A percentile compares a stretch with the other conserved stretches of the same genome.
Conservation (phyloP, 179 eudicot species). For the Actinidia polygama region DNA sequence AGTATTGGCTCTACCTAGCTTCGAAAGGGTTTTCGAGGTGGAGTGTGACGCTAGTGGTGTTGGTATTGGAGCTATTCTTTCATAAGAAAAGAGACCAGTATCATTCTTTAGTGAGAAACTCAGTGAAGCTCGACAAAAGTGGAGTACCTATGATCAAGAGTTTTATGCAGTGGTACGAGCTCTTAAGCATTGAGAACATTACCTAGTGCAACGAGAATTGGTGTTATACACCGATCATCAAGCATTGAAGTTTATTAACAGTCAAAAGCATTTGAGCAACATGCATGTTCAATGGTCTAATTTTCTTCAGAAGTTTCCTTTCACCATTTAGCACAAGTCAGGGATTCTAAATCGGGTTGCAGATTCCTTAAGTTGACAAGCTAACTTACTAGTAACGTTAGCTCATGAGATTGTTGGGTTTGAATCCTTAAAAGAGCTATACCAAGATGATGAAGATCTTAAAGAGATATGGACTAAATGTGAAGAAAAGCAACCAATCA, state of each 20-base stretch:
- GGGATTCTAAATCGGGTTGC: background rate
- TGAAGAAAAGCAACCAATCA: background rate
- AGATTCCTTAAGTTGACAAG: background rate
- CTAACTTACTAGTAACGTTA: background rate
- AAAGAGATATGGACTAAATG: background rate
- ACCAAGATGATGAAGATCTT: background rate
- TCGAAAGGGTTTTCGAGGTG: background rate
- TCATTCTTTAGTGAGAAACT: background rate
- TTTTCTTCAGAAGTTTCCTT: background rate
- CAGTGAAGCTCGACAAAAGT: background rate
- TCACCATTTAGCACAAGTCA: background rate
- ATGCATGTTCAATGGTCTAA: background rate
- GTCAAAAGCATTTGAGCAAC: background rate
- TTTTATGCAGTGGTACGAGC: background rate
- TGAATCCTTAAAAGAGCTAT: background rate
- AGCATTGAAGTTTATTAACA: background rate
- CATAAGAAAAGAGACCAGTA: background rate
- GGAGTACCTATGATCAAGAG: background rate
- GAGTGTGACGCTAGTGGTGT: background rate
- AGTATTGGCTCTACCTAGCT: background rate
- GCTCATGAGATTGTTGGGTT: background rate
- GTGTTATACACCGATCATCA: background rate
- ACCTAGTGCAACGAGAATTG: background rate
- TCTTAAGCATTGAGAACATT: background rate
- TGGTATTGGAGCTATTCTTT: background rate